Percentiles rank a stretch among this genome's conserved stretches.
Evolutionary conservation across 2,329 filamentous ascomycete species (phyloP).

Genomic region (Colletotrichum cereale): DNA sequence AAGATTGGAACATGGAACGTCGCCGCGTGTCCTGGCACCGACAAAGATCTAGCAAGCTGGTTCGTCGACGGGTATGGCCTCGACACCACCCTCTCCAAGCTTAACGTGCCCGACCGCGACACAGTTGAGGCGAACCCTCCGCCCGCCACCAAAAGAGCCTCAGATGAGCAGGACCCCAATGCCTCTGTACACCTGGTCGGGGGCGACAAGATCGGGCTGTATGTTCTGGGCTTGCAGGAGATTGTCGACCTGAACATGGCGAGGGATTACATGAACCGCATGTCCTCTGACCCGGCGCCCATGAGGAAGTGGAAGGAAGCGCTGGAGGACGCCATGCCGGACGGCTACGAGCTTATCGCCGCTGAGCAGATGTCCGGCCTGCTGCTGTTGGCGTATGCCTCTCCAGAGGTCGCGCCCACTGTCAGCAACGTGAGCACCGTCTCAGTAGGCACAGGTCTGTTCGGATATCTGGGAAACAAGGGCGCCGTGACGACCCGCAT

Average conservation of each 20-base stretch:
- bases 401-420: conserved; percentile 78
- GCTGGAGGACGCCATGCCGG: conserved; percentile 79
- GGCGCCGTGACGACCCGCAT: conserved; percentile 87
- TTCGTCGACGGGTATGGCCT: conserved; percentile 84
- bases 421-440: conserved; percentile 86
- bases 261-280: conserved; percentile 78
- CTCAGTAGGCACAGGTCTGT: conserved; percentile 87
- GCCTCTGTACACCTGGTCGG: conserved; percentile 61
- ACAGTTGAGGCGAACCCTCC: conserved; percentile 46
- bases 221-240: conserved; percentile 92
- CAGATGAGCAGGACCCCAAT: conserved; percentile 46
- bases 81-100: conserved; percentile 70
- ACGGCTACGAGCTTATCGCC: conserved; percentile 80
- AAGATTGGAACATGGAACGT: conserved; percentile 98
- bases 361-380: conserved; percentile 90
- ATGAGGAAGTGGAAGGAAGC: conserved; percentile 85
- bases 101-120: conserved; percentile 59
- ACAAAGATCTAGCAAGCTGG: conserved; percentile 90
- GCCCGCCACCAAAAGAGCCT: conserved; percentile 8
- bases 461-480: conserved; percentile 97
- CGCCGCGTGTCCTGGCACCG: conserved; percentile 84
- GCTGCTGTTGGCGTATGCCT: conserved; percentile 86
- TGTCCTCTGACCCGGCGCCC: conserved; percentile 79
- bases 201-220: conserved; percentile 83
- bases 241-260: conserved; percentile 87